Evolutionary conservation across 371 early-diverging fungal species (phyloP).

Genomic region (Umbelopsis sp.): DNA sequence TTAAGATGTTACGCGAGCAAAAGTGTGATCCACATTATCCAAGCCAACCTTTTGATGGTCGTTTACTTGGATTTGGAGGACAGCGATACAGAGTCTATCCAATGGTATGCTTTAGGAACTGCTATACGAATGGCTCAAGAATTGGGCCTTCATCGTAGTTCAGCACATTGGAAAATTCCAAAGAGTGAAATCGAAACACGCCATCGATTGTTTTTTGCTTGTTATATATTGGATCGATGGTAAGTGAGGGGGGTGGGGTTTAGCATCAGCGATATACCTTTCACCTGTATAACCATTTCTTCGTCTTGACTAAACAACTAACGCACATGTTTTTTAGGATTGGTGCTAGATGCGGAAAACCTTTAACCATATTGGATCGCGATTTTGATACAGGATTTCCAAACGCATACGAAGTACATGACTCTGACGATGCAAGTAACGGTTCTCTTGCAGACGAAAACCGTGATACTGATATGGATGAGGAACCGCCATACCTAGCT

Average conservation of each 20-base stretch:
- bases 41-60: constrained; percentile 46
- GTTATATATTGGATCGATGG: constrained; percentile 64
- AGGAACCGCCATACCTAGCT: constrained; percentile 32
- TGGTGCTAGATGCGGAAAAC: constrained; percentile 53
- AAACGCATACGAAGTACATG: constrained; percentile 36
- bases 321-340: constrained; percentile 16
- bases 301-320: no score
- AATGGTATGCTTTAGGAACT: constrained; percentile 64
- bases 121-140: constrained; percentile 74
- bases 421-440: constrained; percentile 21
- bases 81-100: constrained; percentile 43
- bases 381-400: constrained; percentile 53
- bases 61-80: constrained; percentile 52
- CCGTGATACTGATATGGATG: background rate
- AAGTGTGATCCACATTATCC: constrained; percentile 43
- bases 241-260: background rate
- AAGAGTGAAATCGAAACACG: constrained; percentile 59
- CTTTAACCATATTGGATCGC: constrained; percentile 52
- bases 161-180: constrained; percentile 55
- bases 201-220: constrained; percentile 67
- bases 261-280: background rate
- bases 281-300: background rate
- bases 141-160: constrained; percentile 68
- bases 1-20: constrained; percentile 37
- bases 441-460: no score